A percentile compares a stretch with the other conserved stretches of the same genome.
Evolutionary conservation across 805 yeast species (phyloP).

Genomic region (Nakazawaea wyomingensis): DNA sequence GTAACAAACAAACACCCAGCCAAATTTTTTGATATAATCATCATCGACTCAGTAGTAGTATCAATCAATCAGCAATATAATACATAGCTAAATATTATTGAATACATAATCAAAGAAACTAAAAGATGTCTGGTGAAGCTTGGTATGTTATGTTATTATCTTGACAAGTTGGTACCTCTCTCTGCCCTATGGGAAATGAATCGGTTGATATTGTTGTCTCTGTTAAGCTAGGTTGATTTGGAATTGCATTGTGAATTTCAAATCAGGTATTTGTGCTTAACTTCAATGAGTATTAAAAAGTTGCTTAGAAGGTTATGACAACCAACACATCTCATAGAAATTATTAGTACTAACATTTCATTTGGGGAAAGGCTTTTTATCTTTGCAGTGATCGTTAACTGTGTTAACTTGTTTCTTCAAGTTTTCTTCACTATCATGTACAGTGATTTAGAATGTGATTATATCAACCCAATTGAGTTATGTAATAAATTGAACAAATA

Average conservation of each 20-base stretch:
- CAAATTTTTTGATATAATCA: no score
- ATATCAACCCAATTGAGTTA: conserved; percentile 94
- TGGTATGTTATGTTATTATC: conserved; percentile 31
- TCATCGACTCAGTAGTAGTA: no score
- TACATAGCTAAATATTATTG: no score
- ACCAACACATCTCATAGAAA: no score
- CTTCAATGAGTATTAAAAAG: no score
- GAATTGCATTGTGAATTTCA: not conserved
- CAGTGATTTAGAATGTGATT: conserved; percentile 92
- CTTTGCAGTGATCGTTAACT: conserved; percentile 77
- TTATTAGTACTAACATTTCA: not conserved
- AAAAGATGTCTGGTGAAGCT: conserved; percentile 41
- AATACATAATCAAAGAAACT: not conserved
- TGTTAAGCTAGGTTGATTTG: no score
- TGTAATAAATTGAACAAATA: conserved; percentile 89
- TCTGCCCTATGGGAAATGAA: no score
- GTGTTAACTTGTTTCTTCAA: conserved; percentile 83
- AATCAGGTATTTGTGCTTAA: not conserved
- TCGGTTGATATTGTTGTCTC: no score
- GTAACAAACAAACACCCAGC: no score
- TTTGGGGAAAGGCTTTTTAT: conserved; percentile 47
- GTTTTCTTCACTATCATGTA: conserved; percentile 94
- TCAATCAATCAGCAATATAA: no score
- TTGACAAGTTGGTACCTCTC: no score
- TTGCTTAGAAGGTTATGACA: no score